Evolutionary conservation across 2,329 filamentous ascomycete species (phyloP), one percentile per base, ranked within the genome.

Genomic region (Seiridium unicorne): DNA sequence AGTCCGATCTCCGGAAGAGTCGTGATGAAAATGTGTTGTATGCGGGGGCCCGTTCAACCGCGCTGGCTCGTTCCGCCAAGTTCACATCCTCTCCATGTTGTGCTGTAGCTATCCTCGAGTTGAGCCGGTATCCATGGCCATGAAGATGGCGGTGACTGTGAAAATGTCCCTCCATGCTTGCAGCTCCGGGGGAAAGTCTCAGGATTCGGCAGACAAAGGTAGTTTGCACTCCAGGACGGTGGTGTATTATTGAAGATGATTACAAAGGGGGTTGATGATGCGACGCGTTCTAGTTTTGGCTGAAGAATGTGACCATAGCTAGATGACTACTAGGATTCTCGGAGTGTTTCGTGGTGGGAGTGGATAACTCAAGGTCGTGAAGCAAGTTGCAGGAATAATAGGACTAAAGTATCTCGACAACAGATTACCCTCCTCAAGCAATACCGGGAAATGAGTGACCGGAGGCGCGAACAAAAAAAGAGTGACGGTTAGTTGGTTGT

Each of bases 401-500:
- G 26, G 11, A 18, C n/a, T 48, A 48, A 48, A n/a, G 18, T 5
- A 10, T 36, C 9, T 34, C 9, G 18, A 35, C 18, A 51, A 51
- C 9, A 34, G 11, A 36, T 13, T 31, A 13, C 42, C 11, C 31
- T 18, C 36, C 51, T 55, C 35, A 55, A 55, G 36, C 55, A 36
- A 42, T 49, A 51, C n/a, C 36, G 46, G 36, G 31, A 35, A 71
- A 69, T 55, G 69, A 70, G 64, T 64, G 70, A 69, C 66, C 67
- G 55, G 32, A 56, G 32, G 35, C 13, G 56, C 46, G 56, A 57
- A 60, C 64, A 75, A 77, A 44, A 77, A 58, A 78, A 68, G 78
- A 81, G 73, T 72, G 77, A 75, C 72, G 74, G 64, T 64, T 71
- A 70, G 70, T 70, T 73, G 67, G 65, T 62, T 68, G 49, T 35